phyloP scores from a whole-genome alignment of 768 basidiomycete genomes.

The Cystoderma amianthinum region DNA sequence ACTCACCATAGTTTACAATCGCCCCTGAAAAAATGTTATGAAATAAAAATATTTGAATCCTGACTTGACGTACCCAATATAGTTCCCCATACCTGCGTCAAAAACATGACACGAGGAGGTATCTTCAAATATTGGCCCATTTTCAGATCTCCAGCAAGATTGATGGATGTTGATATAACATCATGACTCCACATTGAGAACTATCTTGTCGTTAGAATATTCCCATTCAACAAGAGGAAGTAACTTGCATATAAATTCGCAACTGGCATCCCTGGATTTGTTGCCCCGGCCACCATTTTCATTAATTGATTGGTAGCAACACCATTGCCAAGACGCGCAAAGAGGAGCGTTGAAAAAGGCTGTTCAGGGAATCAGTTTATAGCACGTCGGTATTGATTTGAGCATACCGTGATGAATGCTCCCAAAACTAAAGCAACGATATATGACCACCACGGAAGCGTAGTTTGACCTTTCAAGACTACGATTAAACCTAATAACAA shows the following conservation, averaged over 20 bases:
- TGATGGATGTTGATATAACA: conserved; percentile 46
- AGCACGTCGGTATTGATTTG: background rate
- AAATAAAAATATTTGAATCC: background rate
- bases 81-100: conserved; percentile 61
- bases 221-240: background rate
- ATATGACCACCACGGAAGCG: conserved; percentile 60
- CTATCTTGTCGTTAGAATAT: conserved; percentile 16
- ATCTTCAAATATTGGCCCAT: conserved; percentile 67
- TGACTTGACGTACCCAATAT: conserved; percentile 37
- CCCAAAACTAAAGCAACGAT: conserved; percentile 50
- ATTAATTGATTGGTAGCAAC: conserved; percentile 55
- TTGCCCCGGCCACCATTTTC: conserved; percentile 57
- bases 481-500: conserved; percentile 57
- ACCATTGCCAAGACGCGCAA: conserved; percentile 52
- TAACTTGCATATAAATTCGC: conserved; percentile 56
- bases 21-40: conserved; percentile 20
- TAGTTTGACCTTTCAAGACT: conserved; percentile 50
- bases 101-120: conserved; percentile 59
- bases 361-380: conserved; percentile 8
- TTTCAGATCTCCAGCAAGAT: conserved; percentile 56
- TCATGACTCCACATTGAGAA: conserved; percentile 69
- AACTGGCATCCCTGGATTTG: conserved; percentile 58
- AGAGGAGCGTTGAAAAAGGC: conserved; percentile 52
- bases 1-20: conserved; percentile 28
- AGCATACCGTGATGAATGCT: conserved; percentile 30